Conservation (phyloP, 768 basidiomycete genomes). For the Rhizopogon rudus region DNA sequence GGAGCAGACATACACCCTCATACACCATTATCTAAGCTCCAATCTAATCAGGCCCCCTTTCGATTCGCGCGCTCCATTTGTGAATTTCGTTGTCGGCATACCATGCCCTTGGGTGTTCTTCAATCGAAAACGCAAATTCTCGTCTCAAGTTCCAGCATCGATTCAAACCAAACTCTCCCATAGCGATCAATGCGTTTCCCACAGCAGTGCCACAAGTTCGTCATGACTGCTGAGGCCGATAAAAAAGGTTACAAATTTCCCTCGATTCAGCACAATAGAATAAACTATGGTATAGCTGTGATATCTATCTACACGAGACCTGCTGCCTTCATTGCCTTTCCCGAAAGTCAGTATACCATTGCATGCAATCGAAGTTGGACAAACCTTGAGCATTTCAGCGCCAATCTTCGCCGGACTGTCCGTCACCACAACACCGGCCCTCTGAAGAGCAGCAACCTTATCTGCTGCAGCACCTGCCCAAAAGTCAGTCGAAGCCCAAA, state of each 20-base stretch:
- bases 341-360: conserved; percentile 3
- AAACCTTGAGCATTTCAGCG: conserved; percentile 78
- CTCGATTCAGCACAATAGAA: not conserved
- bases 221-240: too few species aligned
- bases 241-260: too few species aligned
- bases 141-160: too few species aligned
- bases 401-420: conserved; percentile 97
- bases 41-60: not conserved
- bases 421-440: conserved; percentile 90
- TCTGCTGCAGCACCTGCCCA: conserved; percentile 77
- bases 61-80: too few species aligned
- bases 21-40: conserved; percentile 34
- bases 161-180: not conserved
- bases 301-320: conserved; percentile 50
- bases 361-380: conserved; percentile 13
- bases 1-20: not conserved
- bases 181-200: not conserved
- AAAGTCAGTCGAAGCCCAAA: not conserved
- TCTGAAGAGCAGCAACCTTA: conserved; percentile 88
- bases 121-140: too few species aligned
- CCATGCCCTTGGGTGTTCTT: too few species aligned
- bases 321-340: conserved; percentile 74
- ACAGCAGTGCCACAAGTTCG: not conserved
- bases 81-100: too few species aligned
- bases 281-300: conserved; percentile 6